Base-by-base conservation (phyloP, 2,329 filamentous ascomycete species). In the Botryosphaeria agaves region DNA sequence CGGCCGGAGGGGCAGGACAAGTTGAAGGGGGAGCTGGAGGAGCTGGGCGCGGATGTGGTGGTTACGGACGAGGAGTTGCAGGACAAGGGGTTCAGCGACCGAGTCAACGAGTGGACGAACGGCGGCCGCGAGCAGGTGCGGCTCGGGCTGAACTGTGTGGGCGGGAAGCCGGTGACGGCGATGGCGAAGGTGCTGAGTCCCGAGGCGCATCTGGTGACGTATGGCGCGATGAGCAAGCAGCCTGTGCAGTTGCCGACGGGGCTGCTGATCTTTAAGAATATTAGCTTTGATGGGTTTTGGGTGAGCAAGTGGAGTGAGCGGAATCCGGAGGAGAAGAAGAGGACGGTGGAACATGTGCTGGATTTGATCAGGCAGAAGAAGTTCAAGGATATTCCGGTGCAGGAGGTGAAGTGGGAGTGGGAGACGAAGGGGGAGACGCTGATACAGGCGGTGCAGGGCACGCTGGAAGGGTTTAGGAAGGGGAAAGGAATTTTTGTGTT, bases 401-500 rank as follows among this genome's bases (percentile, higher is more conserved):
- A 85, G 34, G 69, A 84, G 52, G 67, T 93, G 29, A 64, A 62
- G 37, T 98, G 89, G 89, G 67, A 71, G 24, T 84, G 77, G 70
- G 74, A 82, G 14, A 91, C 83, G 0, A 70, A 77, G 43, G 72
- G 75, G 33, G 61, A 71, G 5, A 62, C 65, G 30, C 56, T 98
- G 33, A 69, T 69, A 33, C 64, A 71, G 24, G 81, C 81, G 4
- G 81, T 92, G 2, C 78, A 85, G 50, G 78, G 78, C 7, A 89
- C 85, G 2, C 59, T 95, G 26, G 66, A 76, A 33, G 89, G 87
- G 0, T 95, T 80, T 51, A 71, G 84, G 46, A 69, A 72, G 39
- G 87, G 85, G 7, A 98, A 98, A 62, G 79, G 84, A 0, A 69
- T 98, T 3, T 89, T 95, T 51, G 69, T 87, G 4, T 95, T 89